Conservation (phyloP, 2,329 filamentous ascomycete genomes). For the Penicillium sp. region DNA sequence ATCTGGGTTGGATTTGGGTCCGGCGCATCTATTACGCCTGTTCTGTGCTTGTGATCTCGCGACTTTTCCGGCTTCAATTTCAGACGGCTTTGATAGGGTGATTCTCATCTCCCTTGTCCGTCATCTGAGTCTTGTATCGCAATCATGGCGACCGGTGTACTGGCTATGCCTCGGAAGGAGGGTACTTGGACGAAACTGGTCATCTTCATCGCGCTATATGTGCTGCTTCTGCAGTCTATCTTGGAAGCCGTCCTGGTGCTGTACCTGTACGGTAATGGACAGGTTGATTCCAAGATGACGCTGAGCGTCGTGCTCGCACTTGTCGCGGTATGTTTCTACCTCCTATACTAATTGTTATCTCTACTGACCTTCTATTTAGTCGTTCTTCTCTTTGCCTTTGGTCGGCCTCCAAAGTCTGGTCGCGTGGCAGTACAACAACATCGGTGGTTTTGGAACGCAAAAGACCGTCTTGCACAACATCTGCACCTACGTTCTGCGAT, state of each 20-base stretch:
- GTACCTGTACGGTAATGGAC: constrained; percentile 35
- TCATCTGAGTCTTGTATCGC: neutral
- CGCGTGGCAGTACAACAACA: constrained; percentile 41
- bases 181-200: constrained; percentile 38
- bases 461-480: constrained; percentile 35
- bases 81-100: neutral
- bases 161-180: constrained; percentile 23
- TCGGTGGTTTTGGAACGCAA: constrained; percentile 31
- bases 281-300: constrained; percentile 43
- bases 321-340: constrained; percentile 32
- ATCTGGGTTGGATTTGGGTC: constrained; percentile 11
- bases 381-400: constrained; percentile 39
- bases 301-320: constrained; percentile 39
- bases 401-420: constrained; percentile 41
- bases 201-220: constrained; percentile 40
- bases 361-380: constrained; percentile 24
- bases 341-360: neutral
- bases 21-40: constrained; percentile 5
- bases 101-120: neutral
- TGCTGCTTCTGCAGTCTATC: constrained; percentile 38
- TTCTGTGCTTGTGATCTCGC: neutral
- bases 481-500: constrained; percentile 38
- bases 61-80: neutral
- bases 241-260: constrained; percentile 37
- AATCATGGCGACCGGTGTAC: constrained; percentile 21